Evolutionary conservation across 768 basidiomycete genomes (phyloP).

Genomic region (Termitomyces titanicus): DNA sequence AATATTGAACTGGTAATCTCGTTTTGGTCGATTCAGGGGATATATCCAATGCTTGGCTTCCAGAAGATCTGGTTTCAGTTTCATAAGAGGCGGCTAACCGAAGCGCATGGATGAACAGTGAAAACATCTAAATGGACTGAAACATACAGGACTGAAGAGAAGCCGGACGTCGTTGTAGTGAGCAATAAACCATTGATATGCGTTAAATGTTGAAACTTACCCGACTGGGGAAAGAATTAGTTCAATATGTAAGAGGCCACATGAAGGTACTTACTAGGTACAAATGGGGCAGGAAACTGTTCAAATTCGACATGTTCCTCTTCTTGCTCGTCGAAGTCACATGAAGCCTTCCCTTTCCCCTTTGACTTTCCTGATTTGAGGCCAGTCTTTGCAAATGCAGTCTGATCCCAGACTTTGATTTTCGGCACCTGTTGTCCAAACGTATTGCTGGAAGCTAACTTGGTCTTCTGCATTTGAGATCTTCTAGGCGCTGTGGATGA

Average conservation of each 20-base stretch:
- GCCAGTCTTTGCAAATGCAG: conserved; percentile 81
- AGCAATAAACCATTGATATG: not conserved
- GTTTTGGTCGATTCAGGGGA: conserved; percentile 82
- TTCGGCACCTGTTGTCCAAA: conserved; percentile 59
- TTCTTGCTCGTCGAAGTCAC: conserved; percentile 51
- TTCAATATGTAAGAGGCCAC: not conserved
- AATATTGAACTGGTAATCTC: conserved; percentile 95
- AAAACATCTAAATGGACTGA: not conserved
- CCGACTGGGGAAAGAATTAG: conserved; percentile 35
- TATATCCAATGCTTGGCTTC: conserved; percentile 87
- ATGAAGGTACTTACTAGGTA: conserved; percentile 47
- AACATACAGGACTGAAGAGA: conserved; percentile 27
- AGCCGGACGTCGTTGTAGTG: not conserved
- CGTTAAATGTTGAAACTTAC: conserved; percentile 33
- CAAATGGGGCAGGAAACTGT: conserved; percentile 80
- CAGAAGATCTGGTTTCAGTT: conserved; percentile 69
- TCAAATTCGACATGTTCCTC: conserved; percentile 69
- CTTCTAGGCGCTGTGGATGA: conserved; percentile 29
- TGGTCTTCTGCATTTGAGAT: conserved; percentile 36
- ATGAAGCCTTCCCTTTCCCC: conserved; percentile 42
- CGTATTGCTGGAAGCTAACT: conserved; percentile 36
- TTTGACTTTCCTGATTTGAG: conserved; percentile 51
- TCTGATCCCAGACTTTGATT: conserved; percentile 89
- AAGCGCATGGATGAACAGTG: not conserved
- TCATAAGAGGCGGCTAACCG: conserved; percentile 69